A percentile compares a stretch with the other conserved stretches of the same genome.
Evolutionary conservation across 257 asterid species (phyloP).

Genomic region (Knoxia roxburghii): DNA sequence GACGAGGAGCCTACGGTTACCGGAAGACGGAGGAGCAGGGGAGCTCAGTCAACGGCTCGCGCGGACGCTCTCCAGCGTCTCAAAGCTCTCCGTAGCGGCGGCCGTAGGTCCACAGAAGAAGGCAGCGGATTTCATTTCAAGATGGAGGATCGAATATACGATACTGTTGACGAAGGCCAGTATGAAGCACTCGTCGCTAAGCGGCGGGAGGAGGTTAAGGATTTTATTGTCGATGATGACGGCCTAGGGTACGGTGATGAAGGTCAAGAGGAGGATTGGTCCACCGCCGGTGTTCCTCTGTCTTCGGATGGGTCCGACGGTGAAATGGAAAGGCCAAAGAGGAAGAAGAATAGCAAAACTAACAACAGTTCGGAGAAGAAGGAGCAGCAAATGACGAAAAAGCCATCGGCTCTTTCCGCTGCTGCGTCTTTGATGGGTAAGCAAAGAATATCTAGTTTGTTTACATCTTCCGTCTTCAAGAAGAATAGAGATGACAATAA

Average conservation of each 20-base stretch:
- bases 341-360: slow-evolving; percentile 32
- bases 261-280: slow-evolving; percentile 98
- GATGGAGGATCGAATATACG: slow-evolving; percentile 76
- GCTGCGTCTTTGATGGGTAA: slow-evolving; percentile 90
- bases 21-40: slow-evolving; percentile 60
- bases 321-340: slow-evolving; percentile 53
- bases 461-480: slow-evolving; percentile 78
- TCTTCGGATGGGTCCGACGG: slow-evolving; percentile 77
- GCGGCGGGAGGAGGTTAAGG: slow-evolving; percentile 69
- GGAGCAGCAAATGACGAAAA: slow-evolving; percentile 44
- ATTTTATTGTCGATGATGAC: slow-evolving; percentile 78
- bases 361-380: slow-evolving; percentile 49
- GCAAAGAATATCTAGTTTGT: slow-evolving; percentile 74
- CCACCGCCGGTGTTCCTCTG: slow-evolving; percentile 43
- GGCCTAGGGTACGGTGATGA: slow-evolving; percentile 91
- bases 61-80: slow-evolving; percentile 69
- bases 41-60: slow-evolving; percentile 45
- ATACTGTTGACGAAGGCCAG: slow-evolving; percentile 77
- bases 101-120: slow-evolving; percentile 47
- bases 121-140: slow-evolving; percentile 59
- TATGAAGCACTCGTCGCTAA: slow-evolving; percentile 74
- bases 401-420: slow-evolving; percentile 55
- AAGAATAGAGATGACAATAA: slow-evolving; percentile 45
- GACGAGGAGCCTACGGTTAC: slow-evolving; percentile 55
- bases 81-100: slow-evolving; percentile 57